These are phyloP conservation scores for Cordyceps pruinosa DNA, from an alignment of 2,329 filamentous ascomycete genomes.

Conservation along the genomic window DNA sequence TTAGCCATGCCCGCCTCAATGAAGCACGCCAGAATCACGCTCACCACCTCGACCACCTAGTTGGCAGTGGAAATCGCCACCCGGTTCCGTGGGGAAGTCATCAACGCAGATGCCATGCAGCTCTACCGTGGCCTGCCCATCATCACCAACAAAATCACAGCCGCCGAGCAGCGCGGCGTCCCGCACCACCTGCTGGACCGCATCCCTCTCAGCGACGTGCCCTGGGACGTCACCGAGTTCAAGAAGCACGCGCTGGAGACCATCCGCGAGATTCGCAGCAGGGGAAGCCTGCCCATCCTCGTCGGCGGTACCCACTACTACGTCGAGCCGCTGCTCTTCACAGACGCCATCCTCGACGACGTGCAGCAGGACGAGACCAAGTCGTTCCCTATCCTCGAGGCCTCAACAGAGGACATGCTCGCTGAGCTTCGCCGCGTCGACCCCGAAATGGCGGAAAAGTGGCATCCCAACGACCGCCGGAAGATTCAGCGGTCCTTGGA, in stretches of 20 bases:
- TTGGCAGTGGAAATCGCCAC: slow-evolving; percentile 82
- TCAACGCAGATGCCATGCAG: slow-evolving; percentile 98
- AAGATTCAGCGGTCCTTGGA: slow-evolving; percentile 88
- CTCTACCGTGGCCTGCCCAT: slow-evolving; percentile 87
- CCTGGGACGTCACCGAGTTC: slow-evolving; percentile 79
- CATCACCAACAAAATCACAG: slow-evolving; percentile 88
- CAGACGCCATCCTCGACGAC: slow-evolving; percentile 49
- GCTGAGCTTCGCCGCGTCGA: slow-evolving; percentile 72
- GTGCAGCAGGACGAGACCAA: slow-evolving; percentile 28
- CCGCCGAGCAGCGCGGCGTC: slow-evolving; percentile 67
- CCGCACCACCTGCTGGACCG: slow-evolving; percentile 83
- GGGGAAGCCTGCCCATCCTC: slow-evolving; percentile 78
- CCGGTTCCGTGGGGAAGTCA: slow-evolving; percentile 82
- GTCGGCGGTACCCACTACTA: slow-evolving; percentile 97
- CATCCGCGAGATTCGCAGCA: slow-evolving; percentile 69
- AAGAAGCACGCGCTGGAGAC: slow-evolving; percentile 59
- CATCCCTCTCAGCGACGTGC: slow-evolving; percentile 65
- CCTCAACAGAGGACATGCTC: slow-evolving; percentile 64
- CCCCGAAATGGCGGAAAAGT: slow-evolving; percentile 78
- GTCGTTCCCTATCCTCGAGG: slow-evolving; percentile 64
- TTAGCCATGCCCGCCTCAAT: slow-evolving; percentile 33
- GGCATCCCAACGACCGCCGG: slow-evolving; percentile 88
- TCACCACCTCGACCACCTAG: slow-evolving; percentile 36
- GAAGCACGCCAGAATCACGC: background rate
- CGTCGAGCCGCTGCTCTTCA: slow-evolving; percentile 77